A percentile compares a stretch with the other conserved stretches of the same genome.
These are phyloP conservation scores for Candida yuanshanica DNA, from an alignment of 805 yeast genomes.

Conservation along the genomic window DNA sequence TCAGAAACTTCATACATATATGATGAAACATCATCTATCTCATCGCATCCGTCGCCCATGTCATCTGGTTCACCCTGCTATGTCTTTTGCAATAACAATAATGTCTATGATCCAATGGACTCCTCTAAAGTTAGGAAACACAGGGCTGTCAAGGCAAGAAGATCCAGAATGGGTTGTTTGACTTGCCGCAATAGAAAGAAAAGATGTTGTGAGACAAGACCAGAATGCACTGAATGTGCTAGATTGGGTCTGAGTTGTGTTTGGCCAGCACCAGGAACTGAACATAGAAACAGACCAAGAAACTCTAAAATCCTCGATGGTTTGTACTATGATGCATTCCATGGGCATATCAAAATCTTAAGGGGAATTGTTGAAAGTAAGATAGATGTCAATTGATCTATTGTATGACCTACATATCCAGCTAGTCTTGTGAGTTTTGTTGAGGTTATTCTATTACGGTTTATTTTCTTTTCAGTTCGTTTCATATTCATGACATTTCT, in stretches of 20 bases:
- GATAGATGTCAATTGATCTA: slow-evolving; percentile 17
- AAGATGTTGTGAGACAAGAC: slow-evolving; percentile 68
- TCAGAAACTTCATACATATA: background rate
- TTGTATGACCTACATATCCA: no score
- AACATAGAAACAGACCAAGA: slow-evolving; percentile 41
- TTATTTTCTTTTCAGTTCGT: no score
- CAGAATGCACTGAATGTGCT: slow-evolving; percentile 62
- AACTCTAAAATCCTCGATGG: slow-evolving; percentile 44
- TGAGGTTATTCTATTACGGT: no score
- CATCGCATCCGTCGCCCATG: background rate
- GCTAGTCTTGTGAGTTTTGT: no score
- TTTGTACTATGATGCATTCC: slow-evolving; percentile 47
- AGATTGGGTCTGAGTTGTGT: slow-evolving; percentile 58
- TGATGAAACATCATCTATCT: background rate
- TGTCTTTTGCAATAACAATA: slow-evolving; percentile 2
- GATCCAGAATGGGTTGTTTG: slow-evolving; percentile 69
- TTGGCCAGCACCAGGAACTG: slow-evolving; percentile 68
- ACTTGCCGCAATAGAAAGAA: slow-evolving; percentile 77
- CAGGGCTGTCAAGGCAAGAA: slow-evolving; percentile 21
- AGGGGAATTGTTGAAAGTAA: slow-evolving; percentile 55
- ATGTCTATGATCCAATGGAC: slow-evolving; percentile 1
- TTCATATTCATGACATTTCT: no score
- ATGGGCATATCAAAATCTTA: slow-evolving; percentile 54
- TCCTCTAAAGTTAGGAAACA: slow-evolving; percentile 1
- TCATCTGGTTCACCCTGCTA: slow-evolving; percentile 7